phyloP scores from a whole-genome alignment of 2,329 filamentous ascomycete genomes.

The Alternaria angustiovoidea region DNA sequence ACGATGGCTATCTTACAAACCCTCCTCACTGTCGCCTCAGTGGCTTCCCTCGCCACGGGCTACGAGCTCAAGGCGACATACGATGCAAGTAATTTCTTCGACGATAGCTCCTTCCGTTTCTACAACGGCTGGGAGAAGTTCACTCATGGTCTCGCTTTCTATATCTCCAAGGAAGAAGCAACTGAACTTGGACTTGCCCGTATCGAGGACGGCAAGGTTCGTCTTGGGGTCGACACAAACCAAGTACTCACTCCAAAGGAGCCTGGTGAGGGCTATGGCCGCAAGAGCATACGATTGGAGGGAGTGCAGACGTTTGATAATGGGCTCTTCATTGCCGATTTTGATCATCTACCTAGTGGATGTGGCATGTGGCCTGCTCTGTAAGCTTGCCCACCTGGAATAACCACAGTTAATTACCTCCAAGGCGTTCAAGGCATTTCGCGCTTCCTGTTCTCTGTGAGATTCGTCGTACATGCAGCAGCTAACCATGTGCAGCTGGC shows the following conservation, averaged over 20 bases:
- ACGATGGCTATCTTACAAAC: slow-evolving; percentile 7
- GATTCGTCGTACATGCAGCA: not conserved
- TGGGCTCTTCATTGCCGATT: slow-evolving; percentile 40
- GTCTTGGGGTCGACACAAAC: slow-evolving; percentile 33
- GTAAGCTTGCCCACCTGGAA: slow-evolving; percentile 9
- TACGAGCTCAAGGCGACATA: slow-evolving; percentile 28
- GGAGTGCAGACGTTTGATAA: slow-evolving; percentile 30
- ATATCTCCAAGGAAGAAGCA: slow-evolving; percentile 29
- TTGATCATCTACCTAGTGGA: slow-evolving; percentile 37
- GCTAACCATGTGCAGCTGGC: slow-evolving; percentile 23
- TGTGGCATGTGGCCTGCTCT: slow-evolving; percentile 47
- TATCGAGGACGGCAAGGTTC: slow-evolving; percentile 23
- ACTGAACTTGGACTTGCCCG: slow-evolving; percentile 24
- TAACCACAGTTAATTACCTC: not conserved
- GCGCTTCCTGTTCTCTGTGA: not conserved
- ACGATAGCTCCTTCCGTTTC: slow-evolving; percentile 24
- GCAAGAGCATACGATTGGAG: slow-evolving; percentile 36
- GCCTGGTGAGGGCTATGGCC: slow-evolving; percentile 19
- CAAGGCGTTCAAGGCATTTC: too few species aligned
- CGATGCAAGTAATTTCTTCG: slow-evolving; percentile 31
- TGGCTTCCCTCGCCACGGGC: slow-evolving; percentile 1
- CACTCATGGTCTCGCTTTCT: slow-evolving; percentile 32
- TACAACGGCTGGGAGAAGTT: slow-evolving; percentile 18
- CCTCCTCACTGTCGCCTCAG: slow-evolving; percentile 1
- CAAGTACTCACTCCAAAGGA: not conserved